These are phyloP conservation scores for Coemansia sp. DNA, from an alignment of 192 early-diverging fungal species.

Conservation along the genomic window DNA sequence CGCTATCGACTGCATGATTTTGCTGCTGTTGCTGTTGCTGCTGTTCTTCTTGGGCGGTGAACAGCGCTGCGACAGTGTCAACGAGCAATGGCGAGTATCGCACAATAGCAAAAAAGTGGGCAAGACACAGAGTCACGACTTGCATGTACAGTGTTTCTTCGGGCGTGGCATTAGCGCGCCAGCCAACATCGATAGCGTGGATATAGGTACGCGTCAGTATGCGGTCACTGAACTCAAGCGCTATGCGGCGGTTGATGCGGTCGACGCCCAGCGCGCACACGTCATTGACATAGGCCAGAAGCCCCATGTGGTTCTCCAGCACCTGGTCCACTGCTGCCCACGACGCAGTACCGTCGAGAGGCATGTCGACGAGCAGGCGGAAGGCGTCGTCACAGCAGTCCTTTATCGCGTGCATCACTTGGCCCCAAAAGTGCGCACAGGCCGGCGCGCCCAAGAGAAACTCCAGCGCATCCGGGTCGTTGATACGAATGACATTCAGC, in stretches of 20 bases:
- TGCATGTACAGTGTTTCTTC: slow-evolving; percentile 55
- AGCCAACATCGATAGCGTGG: slow-evolving; percentile 34
- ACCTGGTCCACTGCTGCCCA: slow-evolving; percentile 58
- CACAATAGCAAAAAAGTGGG: slow-evolving; percentile 54
- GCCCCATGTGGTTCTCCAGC: slow-evolving; percentile 64
- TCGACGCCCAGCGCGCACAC: slow-evolving; percentile 59
- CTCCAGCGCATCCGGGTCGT: slow-evolving; percentile 36
- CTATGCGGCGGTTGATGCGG: slow-evolving; percentile 57
- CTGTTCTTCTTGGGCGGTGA: slow-evolving; percentile 13
- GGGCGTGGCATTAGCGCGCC: slow-evolving; percentile 23
- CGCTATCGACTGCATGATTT: background rate
- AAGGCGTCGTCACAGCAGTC: slow-evolving; percentile 44
- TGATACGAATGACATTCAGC: slow-evolving; percentile 61
- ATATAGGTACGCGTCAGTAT: slow-evolving; percentile 39
- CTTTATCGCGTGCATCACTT: slow-evolving; percentile 37
- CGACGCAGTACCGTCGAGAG: slow-evolving; percentile 20
- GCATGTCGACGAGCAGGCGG: slow-evolving; percentile 52
- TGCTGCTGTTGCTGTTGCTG: background rate
- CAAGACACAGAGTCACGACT: slow-evolving; percentile 42
- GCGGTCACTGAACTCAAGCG: slow-evolving; percentile 35
- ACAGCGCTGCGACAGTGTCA: slow-evolving; percentile 39
- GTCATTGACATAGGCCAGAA: slow-evolving; percentile 66
- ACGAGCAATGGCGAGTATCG: slow-evolving; percentile 46
- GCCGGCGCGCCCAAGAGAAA: slow-evolving; percentile 32
- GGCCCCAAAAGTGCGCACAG: slow-evolving; percentile 45